Evolutionary conservation across 495 filamentous ascomycete species (phyloP).

Genomic region (Aspergillus kassunensis): DNA sequence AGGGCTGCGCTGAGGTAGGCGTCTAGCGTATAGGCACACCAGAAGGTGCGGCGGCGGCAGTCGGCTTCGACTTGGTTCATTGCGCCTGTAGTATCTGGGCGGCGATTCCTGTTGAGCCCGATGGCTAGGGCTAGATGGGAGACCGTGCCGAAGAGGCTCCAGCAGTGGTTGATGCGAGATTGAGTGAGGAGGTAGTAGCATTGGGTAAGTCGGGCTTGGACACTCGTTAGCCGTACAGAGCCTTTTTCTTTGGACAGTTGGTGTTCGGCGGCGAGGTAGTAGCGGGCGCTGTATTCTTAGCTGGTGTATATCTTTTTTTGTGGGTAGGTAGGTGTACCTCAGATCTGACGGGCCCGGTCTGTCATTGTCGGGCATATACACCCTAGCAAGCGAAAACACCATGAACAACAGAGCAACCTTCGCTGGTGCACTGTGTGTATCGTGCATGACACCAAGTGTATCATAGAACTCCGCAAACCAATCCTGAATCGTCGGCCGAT

Average conservation of each 20-base stretch:
- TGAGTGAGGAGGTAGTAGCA: conserved; percentile 10
- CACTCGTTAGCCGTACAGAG: neutral
- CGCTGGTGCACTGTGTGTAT: neutral
- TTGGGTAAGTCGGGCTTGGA: conserved; percentile 9
- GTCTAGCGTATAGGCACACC: conserved; percentile 51
- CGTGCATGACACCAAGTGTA: conserved; percentile 16
- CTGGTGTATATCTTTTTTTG: neutral
- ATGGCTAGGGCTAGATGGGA: conserved; percentile 5
- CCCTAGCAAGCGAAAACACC: conserved; percentile 1
- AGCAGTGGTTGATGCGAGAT: conserved; percentile 8
- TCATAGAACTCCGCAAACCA: conserved; percentile 22
- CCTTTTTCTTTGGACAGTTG: conserved; percentile 4
- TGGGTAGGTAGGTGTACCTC: neutral
- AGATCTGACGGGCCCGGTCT: neutral
- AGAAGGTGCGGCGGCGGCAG: conserved; percentile 48
- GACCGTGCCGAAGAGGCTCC: conserved; percentile 11
- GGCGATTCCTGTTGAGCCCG: neutral
- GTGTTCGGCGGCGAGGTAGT: conserved; percentile 4
- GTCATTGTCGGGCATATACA: neutral
- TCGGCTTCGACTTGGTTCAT: conserved; percentile 14
- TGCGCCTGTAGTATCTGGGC: neutral
- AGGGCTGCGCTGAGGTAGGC: conserved; percentile 32
- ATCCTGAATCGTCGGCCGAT: conserved; percentile 18
- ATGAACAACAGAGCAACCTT: conserved; percentile 9
- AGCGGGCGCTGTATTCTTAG: neutral